phyloP scores from a whole-genome alignment of 2,329 filamentous ascomycete species.

The Aspergillus hortae region DNA sequence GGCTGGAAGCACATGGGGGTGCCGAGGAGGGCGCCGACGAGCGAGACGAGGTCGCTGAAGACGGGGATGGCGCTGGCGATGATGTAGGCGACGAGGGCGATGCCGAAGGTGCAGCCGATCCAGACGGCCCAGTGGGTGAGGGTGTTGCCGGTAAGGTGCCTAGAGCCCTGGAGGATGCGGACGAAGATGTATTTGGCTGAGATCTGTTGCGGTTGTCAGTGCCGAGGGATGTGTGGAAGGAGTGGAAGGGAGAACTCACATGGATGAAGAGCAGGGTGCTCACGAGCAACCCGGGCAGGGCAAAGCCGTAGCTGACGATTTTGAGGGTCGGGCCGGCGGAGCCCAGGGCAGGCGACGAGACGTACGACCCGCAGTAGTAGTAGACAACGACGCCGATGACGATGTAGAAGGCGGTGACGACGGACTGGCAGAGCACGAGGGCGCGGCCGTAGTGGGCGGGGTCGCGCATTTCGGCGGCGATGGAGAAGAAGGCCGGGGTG shows the following conservation, averaged over 20 bases:
- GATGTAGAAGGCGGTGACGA: constrained; percentile 29
- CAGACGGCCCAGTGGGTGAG: constrained; percentile 16
- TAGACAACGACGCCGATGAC: constrained; percentile 39
- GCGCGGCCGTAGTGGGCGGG: constrained; percentile 27
- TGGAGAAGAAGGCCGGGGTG: constrained; percentile 27
- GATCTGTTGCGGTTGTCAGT: constrained; percentile 19
- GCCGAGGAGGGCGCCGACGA: constrained; percentile 23
- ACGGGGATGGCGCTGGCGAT: constrained; percentile 21
- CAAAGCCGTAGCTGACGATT: constrained; percentile 41
- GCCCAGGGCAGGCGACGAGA: constrained; percentile 45
- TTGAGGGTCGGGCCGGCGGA: constrained; percentile 41
- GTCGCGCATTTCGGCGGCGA: constrained; percentile 35
- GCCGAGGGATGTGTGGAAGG: background rate
- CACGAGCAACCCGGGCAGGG: constrained; percentile 25
- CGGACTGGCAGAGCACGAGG: constrained; percentile 27
- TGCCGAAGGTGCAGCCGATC: constrained; percentile 15
- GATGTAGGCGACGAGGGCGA: constrained; percentile 16
- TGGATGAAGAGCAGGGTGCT: constrained; percentile 1
- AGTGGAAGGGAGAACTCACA: background rate
- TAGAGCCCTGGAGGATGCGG: constrained; percentile 13
- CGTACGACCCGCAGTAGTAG: constrained; percentile 42
- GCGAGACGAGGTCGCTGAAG: constrained; percentile 20
- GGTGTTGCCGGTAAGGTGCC: constrained; percentile 14
- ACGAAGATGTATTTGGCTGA: constrained; percentile 16
- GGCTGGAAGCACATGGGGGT: constrained; percentile 13